A percentile compares a stretch with the other conserved stretches of the same genome.
These are phyloP conservation scores for Cercospora sp. DNA, from an alignment of 2,329 filamentous ascomycete genomes.

Conservation along the genomic window DNA sequence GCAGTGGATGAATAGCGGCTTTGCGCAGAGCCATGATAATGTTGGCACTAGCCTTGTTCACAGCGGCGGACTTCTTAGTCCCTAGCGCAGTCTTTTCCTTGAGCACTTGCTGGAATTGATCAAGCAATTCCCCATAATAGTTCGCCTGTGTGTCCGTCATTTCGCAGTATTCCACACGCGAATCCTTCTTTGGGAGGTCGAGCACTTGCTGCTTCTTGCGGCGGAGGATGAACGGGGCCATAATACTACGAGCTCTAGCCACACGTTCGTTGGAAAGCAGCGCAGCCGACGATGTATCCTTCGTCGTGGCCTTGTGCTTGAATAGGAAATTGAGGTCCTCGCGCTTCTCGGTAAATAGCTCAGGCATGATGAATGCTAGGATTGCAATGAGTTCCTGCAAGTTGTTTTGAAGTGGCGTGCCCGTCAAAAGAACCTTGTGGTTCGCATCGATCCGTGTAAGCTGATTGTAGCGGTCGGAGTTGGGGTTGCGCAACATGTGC, in stretches of 20 bases:
- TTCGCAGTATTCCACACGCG: constrained; percentile 76
- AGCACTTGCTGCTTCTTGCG: constrained; percentile 86
- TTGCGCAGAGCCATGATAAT: constrained; percentile 85
- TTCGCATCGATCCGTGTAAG: constrained; percentile 73
- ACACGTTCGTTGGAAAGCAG: constrained; percentile 86
- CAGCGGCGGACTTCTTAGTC: constrained; percentile 53
- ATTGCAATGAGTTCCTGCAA: constrained; percentile 87
- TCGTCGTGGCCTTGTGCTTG: constrained; percentile 84
- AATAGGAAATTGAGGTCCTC: constrained; percentile 85
- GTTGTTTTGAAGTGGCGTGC: constrained; percentile 93
- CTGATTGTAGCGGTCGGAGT: constrained; percentile 76
- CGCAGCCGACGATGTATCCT: constrained; percentile 72
- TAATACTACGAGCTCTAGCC: constrained; percentile 80
- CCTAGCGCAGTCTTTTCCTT: constrained; percentile 56
- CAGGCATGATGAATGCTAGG: constrained; percentile 89
- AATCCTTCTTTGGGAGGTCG: constrained; percentile 77
- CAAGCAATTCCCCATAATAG: constrained; percentile 72
- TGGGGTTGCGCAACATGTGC: constrained; percentile 86
- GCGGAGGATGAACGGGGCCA: constrained; percentile 92
- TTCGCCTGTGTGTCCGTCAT: constrained; percentile 70
- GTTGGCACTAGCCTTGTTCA: constrained; percentile 31
- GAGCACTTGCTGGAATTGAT: constrained; percentile 60
- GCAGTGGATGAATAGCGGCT: constrained; percentile 84
- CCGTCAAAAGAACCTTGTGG: constrained; percentile 85
- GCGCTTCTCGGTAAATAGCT: constrained; percentile 73